Conservation (phyloP, 2,329 filamentous ascomycete species). For the Diaporthe eres region DNA sequence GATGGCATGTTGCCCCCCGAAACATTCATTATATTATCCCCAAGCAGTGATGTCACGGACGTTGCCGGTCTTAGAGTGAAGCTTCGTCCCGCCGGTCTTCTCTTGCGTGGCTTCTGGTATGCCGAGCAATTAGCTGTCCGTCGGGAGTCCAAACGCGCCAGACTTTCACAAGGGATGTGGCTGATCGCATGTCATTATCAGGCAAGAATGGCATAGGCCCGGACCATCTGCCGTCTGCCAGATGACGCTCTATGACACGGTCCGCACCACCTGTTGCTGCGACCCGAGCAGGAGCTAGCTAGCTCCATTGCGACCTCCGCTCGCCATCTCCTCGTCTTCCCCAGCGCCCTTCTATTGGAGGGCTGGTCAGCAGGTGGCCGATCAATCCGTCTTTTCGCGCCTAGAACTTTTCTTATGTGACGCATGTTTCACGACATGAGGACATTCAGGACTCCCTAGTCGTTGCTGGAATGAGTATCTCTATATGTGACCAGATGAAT, state of each 20-base stretch:
- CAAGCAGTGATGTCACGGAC: slow-evolving; percentile 8
- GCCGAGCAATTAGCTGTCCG: slow-evolving; percentile 1
- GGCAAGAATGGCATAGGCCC: neutral
- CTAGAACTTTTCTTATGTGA: neutral
- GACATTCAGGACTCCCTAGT: neutral
- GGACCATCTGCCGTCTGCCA: slow-evolving; percentile 23
- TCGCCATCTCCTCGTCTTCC: neutral
- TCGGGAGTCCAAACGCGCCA: neutral
- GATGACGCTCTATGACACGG: slow-evolving; percentile 32
- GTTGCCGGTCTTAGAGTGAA: neutral
- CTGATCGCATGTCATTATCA: neutral
- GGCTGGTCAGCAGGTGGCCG: neutral
- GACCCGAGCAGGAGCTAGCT: neutral
- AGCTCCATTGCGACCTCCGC: slow-evolving; percentile 24
- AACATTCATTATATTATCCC: neutral
- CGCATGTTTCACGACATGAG: neutral
- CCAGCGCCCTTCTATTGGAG: slow-evolving; percentile 1
- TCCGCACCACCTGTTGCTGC: neutral
- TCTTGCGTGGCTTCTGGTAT: neutral
- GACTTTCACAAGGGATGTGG: neutral
- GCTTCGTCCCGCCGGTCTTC: neutral
- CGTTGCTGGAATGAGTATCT: neutral
- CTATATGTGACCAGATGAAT: neutral
- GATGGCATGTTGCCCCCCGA: neutral
- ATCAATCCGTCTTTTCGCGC: neutral